These are phyloP conservation scores for Scheffersomyces stipitis DNA, from an alignment of 805 yeast genomes.

Conservation along the genomic window DNA sequence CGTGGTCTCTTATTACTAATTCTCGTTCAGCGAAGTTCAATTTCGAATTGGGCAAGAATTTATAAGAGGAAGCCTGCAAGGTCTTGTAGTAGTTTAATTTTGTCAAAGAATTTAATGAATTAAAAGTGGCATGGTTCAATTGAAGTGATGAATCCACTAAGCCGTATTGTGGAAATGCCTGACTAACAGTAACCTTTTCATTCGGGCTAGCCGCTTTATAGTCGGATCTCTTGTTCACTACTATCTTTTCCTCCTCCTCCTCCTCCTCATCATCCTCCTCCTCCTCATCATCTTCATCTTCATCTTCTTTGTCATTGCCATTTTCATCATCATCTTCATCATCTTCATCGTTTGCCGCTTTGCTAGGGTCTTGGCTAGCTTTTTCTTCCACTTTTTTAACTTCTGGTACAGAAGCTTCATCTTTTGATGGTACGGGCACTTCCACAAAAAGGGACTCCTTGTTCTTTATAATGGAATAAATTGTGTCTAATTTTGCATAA, in stretches of 20 bases:
- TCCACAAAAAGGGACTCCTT: conserved; percentile 15
- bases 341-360: conserved; percentile 1
- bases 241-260: background rate
- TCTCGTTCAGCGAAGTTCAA: conserved; percentile 37
- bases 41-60: conserved; percentile 26
- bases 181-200: conserved; percentile 34
- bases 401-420: no score
- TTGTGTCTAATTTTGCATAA: conserved; percentile 22
- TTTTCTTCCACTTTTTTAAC: conserved; percentile 1
- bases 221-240: background rate
- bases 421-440: background rate
- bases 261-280: conserved; percentile 2
- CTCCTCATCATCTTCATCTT: conserved; percentile 5
- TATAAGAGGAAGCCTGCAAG: conserved; percentile 17
- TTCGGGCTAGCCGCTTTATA: conserved; percentile 9
- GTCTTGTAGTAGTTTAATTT: conserved; percentile 38
- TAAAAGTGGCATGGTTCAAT: conserved; percentile 34
- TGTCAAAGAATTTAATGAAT: conserved; percentile 30
- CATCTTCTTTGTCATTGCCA: conserved; percentile 3
- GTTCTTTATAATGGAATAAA: conserved; percentile 22
- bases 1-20: conserved; percentile 27
- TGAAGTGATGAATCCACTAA: conserved; percentile 26
- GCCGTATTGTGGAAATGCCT: conserved; percentile 44
- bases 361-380: conserved; percentile 2
- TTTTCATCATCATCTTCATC: conserved; percentile 3